Evolutionary conservation across 139 green algal genomes (phyloP).

Genomic region (Micromonas commoda): DNA sequence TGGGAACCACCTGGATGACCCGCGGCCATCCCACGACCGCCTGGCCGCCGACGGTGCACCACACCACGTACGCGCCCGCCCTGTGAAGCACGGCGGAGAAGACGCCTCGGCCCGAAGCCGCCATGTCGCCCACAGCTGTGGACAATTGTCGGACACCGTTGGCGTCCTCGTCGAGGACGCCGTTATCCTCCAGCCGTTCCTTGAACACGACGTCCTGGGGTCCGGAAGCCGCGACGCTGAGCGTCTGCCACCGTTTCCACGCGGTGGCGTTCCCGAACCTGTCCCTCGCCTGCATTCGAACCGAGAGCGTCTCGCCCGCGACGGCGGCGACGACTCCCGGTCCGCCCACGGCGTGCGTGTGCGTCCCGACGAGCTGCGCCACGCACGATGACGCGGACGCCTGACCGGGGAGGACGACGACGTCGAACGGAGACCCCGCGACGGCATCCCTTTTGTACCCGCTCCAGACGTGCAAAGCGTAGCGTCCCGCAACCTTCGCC

Average conservation of each 20-base stretch:
- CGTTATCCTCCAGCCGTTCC: not conserved
- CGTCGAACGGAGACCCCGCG: not conserved
- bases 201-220: not conserved
- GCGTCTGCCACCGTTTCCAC: slow-evolving; percentile 8
- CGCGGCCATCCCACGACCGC: slow-evolving; percentile 16
- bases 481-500: slow-evolving; percentile 1
- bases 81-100: not conserved
- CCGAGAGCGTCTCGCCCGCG: slow-evolving; percentile 6
- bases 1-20: slow-evolving; percentile 14
- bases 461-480: slow-evolving; percentile 21
- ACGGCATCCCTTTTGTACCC: slow-evolving; percentile 16
- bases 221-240: not conserved
- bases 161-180: too few relatives aligned
- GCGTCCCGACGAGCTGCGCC: not conserved
- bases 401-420: not conserved
- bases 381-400: not conserved
- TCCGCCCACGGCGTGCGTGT: not conserved
- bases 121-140: too few relatives aligned
- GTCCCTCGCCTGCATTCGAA: not conserved
- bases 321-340: slow-evolving; percentile 4
- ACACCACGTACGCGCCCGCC: slow-evolving; percentile 23
- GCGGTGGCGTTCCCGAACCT: slow-evolving; percentile 6
- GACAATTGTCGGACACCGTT: too few relatives aligned
- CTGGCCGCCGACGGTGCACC: slow-evolving; percentile 16
- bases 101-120: not conserved